These are phyloP conservation scores for Linnemannia elongata DNA, from an alignment of 192 early-diverging fungal species.

Conservation along the genomic window DNA sequence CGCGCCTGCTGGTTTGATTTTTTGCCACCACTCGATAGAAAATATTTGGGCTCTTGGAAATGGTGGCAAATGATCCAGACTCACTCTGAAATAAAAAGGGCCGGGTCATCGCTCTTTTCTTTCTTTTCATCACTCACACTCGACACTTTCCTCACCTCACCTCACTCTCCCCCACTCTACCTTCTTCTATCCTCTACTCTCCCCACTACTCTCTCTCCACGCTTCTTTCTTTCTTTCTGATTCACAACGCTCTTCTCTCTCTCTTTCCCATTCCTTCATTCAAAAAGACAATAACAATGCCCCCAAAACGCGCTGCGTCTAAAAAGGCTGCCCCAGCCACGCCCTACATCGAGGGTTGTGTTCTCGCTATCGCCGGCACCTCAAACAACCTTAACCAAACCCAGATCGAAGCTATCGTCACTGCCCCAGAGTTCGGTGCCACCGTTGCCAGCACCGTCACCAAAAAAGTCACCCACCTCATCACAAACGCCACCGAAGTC, in stretches of 20 bases:
- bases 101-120: neutral
- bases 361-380: conserved; percentile 28
- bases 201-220: neutral
- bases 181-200: neutral
- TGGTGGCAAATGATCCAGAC: conserved; percentile 1
- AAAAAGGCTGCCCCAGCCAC: neutral
- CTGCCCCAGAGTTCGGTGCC: conserved; percentile 8
- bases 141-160: too few relatives aligned
- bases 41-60: neutral
- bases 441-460: conserved; percentile 21
- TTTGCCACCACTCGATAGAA: neutral
- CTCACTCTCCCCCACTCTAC: neutral
- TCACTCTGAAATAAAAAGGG: neutral
- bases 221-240: neutral
- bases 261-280: neutral
- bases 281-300: conserved; percentile 13
- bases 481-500: conserved; percentile 47
- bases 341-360: conserved; percentile 29
- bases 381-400: conserved; percentile 11
- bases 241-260: conserved; percentile 1
- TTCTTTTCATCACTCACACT: neutral
- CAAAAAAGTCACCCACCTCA: conserved; percentile 55
- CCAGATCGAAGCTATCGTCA: conserved; percentile 14
- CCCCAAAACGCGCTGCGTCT: conserved; percentile 41
- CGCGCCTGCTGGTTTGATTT: too few relatives aligned